Conservation (phyloP, 177 flowering plant genomes). For the Vitis hybrid region DNA sequence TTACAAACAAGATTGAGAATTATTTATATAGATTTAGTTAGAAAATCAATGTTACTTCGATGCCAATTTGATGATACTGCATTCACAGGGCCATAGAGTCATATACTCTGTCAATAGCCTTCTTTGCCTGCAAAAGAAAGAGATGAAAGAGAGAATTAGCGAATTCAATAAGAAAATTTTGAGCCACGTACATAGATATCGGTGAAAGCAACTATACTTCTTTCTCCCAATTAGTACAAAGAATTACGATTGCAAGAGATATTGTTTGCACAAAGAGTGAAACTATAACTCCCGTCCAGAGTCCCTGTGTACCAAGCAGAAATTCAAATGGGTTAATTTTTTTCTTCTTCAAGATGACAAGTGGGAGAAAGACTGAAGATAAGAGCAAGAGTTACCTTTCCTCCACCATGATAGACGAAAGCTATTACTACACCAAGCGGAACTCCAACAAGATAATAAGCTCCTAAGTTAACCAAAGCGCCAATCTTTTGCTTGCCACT, state of each 20-base stretch:
- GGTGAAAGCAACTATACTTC: slow-evolving; percentile 17
- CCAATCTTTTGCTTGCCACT: slow-evolving; percentile 21
- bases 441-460: slow-evolving; percentile 16
- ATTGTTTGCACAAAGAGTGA: slow-evolving; percentile 21
- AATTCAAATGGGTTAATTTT: background rate
- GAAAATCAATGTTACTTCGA: slow-evolving; percentile 10
- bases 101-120: slow-evolving; percentile 17
- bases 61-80: background rate
- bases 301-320: slow-evolving; percentile 20
- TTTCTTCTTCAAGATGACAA: background rate
- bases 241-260: slow-evolving; percentile 2
- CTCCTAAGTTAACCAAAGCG: slow-evolving; percentile 12
- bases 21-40: too few species aligned
- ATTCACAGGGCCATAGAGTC: background rate
- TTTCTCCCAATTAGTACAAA: slow-evolving; percentile 25
- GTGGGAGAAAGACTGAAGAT: too few species aligned
- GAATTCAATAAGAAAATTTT: too few species aligned
- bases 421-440: slow-evolving; percentile 13
- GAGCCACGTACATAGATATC: background rate
- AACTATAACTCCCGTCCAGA: slow-evolving; percentile 27
- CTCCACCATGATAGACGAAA: slow-evolving; percentile 22
- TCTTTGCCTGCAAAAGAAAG: slow-evolving; percentile 20
- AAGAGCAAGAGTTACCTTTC: slow-evolving; percentile 17
- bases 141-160: background rate
- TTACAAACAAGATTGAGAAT: too few species aligned